These are phyloP conservation scores for Saccharomyces uvarum DNA, from an alignment of 1,139 yeast species.

Conservation along the genomic window DNA sequence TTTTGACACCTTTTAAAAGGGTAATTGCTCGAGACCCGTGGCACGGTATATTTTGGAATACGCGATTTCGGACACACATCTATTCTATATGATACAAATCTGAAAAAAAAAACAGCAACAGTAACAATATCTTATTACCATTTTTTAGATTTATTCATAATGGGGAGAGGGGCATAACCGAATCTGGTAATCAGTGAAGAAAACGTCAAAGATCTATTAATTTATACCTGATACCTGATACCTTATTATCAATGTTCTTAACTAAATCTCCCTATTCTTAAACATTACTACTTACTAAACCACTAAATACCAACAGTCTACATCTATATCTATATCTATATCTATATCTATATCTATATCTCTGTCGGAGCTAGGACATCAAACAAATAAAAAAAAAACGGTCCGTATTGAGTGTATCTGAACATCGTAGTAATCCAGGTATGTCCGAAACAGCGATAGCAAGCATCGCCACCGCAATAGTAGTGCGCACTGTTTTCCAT, in stretches of 20 bases:
- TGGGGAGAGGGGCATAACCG: not conserved
- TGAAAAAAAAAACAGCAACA: not conserved
- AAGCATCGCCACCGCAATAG: not conserved
- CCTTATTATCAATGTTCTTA: not conserved
- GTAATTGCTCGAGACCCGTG: no score
- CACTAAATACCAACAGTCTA: not conserved
- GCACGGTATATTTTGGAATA: not conserved
- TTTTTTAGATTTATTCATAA: not conserved
- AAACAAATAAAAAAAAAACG: not conserved
- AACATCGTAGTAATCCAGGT: not conserved
- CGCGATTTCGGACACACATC: not conserved
- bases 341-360: not conserved
- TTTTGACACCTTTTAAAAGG: not conserved
- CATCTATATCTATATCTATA: not conserved
- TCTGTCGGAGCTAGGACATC: not conserved
- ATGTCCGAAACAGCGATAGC: not conserved
- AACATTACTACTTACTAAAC: not conserved
- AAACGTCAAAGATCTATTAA: not conserved
- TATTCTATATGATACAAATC: not conserved
- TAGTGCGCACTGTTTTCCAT: no score
- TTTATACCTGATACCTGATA: not conserved
- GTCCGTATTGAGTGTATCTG: not conserved
- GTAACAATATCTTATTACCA: not conserved
- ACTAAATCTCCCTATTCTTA: not conserved
- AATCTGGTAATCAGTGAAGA: not conserved